Evolutionary conservation across 164 flowering plant species (phyloP).

Genomic region (Sextonia rubra): DNA sequence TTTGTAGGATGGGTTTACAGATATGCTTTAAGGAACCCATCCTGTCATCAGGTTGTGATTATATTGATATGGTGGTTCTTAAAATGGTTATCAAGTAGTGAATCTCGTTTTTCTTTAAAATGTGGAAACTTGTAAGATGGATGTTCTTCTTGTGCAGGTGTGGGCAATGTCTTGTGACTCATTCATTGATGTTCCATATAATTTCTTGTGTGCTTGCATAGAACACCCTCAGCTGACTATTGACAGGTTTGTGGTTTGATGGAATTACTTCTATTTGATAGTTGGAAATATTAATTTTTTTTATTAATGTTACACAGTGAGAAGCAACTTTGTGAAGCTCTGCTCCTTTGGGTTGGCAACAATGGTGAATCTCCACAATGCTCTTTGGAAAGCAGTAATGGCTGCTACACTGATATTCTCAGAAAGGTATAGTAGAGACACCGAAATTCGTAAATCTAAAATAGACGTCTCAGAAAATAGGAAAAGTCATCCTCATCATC

Average conservation of each 20-base stretch:
- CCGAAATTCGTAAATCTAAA: no score
- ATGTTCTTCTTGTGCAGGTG: conserved; percentile 36
- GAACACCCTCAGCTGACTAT: conserved; percentile 57
- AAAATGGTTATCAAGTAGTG: not conserved
- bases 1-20: not conserved
- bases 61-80: not conserved
- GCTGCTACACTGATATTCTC: conserved; percentile 27
- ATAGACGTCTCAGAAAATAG: no score
- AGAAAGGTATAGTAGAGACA: conserved; percentile 32
- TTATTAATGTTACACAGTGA: conserved; percentile 41
- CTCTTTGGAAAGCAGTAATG: conserved; percentile 13
- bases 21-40: not conserved
- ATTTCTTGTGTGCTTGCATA: conserved; percentile 36
- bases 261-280: conserved; percentile 4
- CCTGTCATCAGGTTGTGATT: not conserved
- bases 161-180: conserved; percentile 41
- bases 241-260: conserved; percentile 43
- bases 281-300: conserved; percentile 4
- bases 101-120: no score
- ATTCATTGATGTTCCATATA: conserved; percentile 42
- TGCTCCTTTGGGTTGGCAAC: conserved; percentile 49
- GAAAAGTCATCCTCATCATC: no score
- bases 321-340: conserved; percentile 61
- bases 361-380: conserved; percentile 17
- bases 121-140: not conserved